Percentiles rank a stretch among this genome's conserved stretches.
Evolutionary conservation across 805 yeast species (phyloP).

Genomic region (Nakazawaea ambrosiae): DNA sequence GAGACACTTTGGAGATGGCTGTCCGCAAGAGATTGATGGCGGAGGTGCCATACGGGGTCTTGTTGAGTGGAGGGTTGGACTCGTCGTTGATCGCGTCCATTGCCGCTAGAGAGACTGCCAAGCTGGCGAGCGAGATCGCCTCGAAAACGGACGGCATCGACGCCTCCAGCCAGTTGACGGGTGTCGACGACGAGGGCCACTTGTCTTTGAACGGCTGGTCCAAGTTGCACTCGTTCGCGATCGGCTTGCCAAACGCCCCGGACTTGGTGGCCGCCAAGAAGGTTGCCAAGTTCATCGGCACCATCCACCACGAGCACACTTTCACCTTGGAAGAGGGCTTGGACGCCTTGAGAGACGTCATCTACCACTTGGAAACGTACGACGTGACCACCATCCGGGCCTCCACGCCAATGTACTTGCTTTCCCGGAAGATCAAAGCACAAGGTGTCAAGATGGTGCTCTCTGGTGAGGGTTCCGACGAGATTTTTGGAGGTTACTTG

Average conservation of each 20-base stretch:
- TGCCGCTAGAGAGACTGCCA: conserved; percentile 92
- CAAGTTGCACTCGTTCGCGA: conserved; percentile 89
- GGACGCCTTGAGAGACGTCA: conserved; percentile 91
- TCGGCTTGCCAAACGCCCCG: conserved; percentile 97
- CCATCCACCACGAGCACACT: conserved; percentile 96
- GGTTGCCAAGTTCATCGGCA: conserved; percentile 94
- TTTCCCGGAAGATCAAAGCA: conserved; percentile 96
- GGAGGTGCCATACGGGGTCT: conserved; percentile 98
- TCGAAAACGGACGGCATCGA: conserved; percentile 41
- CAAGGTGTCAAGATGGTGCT: conserved; percentile 99
- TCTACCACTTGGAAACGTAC: conserved; percentile 91
- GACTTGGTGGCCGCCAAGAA: conserved; percentile 94
- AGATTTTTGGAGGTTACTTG: conserved; percentile 96
- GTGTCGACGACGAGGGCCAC: conserved; percentile 86
- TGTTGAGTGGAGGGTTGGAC: conserved; percentile 95
- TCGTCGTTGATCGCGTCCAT: conserved; percentile 94
- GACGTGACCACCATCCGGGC: conserved; percentile 99
- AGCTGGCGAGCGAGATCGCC: conserved; percentile 52
- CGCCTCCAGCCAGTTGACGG: conserved; percentile 71
- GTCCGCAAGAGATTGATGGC: conserved; percentile 99
- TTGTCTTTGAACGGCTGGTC: conserved; percentile 71
- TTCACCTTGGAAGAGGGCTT: conserved; percentile 96
- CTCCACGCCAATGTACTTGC: conserved; percentile 96
- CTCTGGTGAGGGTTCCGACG: conserved; percentile 99
- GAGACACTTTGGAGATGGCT: conserved; percentile 83